A percentile compares a stretch with the other conserved stretches of the same genome.
phyloP scores from a whole-genome alignment of 2,329 filamentous ascomycete species.

The Biscogniauxia marginata region DNA sequence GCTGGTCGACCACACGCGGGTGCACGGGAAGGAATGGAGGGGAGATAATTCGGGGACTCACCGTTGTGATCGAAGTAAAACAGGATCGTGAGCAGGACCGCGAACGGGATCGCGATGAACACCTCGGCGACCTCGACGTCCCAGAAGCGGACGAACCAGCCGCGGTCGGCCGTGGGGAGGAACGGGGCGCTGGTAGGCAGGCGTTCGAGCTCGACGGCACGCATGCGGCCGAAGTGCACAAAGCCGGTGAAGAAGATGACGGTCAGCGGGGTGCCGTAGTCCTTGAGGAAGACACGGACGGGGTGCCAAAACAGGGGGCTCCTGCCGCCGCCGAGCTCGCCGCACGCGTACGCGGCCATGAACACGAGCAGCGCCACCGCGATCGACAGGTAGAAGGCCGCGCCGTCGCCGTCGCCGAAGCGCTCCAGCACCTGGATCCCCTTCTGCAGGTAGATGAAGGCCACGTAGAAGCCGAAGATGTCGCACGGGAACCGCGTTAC shows the following conservation, averaged over 20 bases:
- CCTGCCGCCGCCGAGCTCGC: conserved; percentile 64
- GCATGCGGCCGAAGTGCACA: conserved; percentile 82
- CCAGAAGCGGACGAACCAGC: conserved; percentile 83
- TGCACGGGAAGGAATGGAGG: too few relatives aligned
- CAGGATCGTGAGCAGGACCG: conserved; percentile 74
- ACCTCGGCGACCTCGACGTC: conserved; percentile 69
- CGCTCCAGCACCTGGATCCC: conserved; percentile 81
- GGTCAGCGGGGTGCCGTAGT: conserved; percentile 82
- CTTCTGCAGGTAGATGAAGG: conserved; percentile 89
- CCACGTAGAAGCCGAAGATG: conserved; percentile 92
- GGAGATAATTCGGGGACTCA: conserved; percentile 35
- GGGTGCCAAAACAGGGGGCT: conserved; percentile 73
- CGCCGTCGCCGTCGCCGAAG: conserved; percentile 61
- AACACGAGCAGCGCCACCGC: conserved; percentile 75
- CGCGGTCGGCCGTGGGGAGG: conserved; percentile 69
- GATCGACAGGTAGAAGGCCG: conserved; percentile 76
- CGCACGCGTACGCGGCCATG: conserved; percentile 71
- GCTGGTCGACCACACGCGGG: too few relatives aligned
- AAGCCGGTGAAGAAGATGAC: conserved; percentile 89
- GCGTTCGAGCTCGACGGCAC: conserved; percentile 63
- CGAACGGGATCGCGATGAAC: conserved; percentile 86
- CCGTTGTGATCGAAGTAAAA: conserved; percentile 92
- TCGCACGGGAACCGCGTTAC: conserved; percentile 91
- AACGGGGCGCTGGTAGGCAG: conserved; percentile 78
- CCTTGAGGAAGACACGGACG: conserved; percentile 79